Conservation (phyloP, 176 grass and related monocot genomes). For the Coix lacrymajobi region DNA sequence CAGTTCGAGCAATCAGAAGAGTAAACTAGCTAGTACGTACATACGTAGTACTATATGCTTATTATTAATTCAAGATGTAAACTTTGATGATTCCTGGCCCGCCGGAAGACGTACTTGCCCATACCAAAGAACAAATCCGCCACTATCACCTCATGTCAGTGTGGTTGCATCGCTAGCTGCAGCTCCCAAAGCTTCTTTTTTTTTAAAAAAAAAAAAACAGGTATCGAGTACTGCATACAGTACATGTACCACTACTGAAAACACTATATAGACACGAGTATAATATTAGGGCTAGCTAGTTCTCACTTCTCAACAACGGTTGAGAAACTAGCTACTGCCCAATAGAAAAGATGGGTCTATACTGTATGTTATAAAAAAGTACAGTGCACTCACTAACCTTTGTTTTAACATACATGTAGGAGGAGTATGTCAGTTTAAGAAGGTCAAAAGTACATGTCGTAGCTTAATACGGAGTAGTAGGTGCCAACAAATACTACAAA, state of each 20-base stretch:
- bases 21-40: neutral
- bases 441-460: constrained; percentile 1
- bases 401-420: neutral
- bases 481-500: neutral
- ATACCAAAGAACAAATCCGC: neutral
- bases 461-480: neutral
- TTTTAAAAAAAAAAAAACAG: neutral
- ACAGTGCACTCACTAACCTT: neutral
- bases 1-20: neutral
- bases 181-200: neutral
- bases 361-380: neutral
- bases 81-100: neutral
- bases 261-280: neutral
- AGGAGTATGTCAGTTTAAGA: constrained; percentile 6
- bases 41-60: neutral
- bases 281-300: neutral
- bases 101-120: neutral
- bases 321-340: neutral
- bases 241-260: neutral
- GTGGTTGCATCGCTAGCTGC: neutral
- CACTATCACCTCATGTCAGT: constrained; percentile 2
- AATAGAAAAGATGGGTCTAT: neutral
- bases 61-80: neutral
- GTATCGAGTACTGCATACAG: neutral
- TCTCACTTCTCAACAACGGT: neutral